These are phyloP conservation scores for Rhynchosporium agropyri DNA, from an alignment of 2,329 filamentous ascomycete genomes.

Conservation along the genomic window DNA sequence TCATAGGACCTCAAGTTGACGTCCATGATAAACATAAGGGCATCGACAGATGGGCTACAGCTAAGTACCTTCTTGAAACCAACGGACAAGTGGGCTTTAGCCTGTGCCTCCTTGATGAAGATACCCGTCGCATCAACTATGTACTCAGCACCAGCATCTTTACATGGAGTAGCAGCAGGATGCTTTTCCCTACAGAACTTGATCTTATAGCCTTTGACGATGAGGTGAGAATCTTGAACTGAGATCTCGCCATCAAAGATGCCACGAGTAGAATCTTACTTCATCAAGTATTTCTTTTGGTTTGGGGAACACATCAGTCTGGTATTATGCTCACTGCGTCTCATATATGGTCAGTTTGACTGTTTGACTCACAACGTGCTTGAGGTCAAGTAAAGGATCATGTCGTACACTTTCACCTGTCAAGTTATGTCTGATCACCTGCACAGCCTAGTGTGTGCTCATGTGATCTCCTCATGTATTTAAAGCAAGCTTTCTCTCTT, in stretches of 20 bases:
- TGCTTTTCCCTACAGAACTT: slow-evolving; percentile 93
- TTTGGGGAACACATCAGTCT: slow-evolving; percentile 24
- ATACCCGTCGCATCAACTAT: slow-evolving; percentile 97
- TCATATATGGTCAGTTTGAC: slow-evolving; percentile 15
- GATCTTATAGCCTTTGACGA: slow-evolving; percentile 93
- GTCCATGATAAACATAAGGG: slow-evolving; percentile 99
- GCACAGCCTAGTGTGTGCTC: too few species aligned
- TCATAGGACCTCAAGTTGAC: slow-evolving; percentile 97
- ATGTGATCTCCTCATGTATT: slow-evolving; percentile 45
- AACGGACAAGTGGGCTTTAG: slow-evolving; percentile 88
- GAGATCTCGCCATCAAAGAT: slow-evolving; percentile 90
- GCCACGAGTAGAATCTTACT: slow-evolving; percentile 98
- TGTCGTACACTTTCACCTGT: too few species aligned
- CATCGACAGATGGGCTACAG: slow-evolving; percentile 90
- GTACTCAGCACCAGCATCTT: slow-evolving; percentile 84
- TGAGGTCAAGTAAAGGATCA: slow-evolving; percentile 88
- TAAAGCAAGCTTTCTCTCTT: too few species aligned
- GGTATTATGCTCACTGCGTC: slow-evolving; percentile 10
- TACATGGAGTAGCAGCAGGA: slow-evolving; percentile 89
- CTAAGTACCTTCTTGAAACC: slow-evolving; percentile 98
- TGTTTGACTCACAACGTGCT: slow-evolving; percentile 83
- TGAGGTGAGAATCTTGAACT: slow-evolving; percentile 67
- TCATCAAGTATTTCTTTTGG: slow-evolving; percentile 93
- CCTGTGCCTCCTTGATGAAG: slow-evolving; percentile 98
- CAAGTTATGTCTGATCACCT: too few species aligned